phyloP scores from a whole-genome alignment of 192 early-diverging fungal genomes.

The Podila horticola region DNA sequence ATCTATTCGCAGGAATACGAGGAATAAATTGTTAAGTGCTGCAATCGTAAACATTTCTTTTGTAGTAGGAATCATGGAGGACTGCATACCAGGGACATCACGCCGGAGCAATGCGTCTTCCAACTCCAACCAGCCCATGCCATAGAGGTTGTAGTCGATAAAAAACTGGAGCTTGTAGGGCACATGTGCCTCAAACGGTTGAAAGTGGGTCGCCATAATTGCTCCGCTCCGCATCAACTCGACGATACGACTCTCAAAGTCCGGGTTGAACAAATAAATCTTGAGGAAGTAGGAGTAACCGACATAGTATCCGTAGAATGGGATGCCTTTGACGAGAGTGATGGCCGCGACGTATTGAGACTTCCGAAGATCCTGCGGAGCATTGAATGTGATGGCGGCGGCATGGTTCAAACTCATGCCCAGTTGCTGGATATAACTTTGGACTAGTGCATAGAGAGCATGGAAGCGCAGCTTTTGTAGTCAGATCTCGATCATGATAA shows the following conservation, averaged over 20 bases:
- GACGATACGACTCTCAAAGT: slow-evolving; percentile 63
- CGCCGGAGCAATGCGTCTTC: slow-evolving; percentile 49
- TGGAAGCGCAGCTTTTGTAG: slow-evolving; percentile 31
- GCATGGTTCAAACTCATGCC: slow-evolving; percentile 78
- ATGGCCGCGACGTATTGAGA: slow-evolving; percentile 73
- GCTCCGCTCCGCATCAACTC: slow-evolving; percentile 77
- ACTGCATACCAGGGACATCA: slow-evolving; percentile 28
- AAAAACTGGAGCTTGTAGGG: slow-evolving; percentile 87
- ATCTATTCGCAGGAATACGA: slow-evolving; percentile 12
- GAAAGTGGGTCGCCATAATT: slow-evolving; percentile 73
- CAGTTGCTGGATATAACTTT: slow-evolving; percentile 63
- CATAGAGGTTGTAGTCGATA: slow-evolving; percentile 87
- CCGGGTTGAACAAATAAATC: slow-evolving; percentile 75
- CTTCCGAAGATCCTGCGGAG: slow-evolving; percentile 18
- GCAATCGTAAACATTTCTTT: not conserved
- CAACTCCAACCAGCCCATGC: slow-evolving; percentile 84
- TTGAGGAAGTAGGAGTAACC: slow-evolving; percentile 80
- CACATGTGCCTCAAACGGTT: slow-evolving; percentile 87
- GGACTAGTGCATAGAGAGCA: slow-evolving; percentile 18
- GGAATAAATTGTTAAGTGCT: not conserved
- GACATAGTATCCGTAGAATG: slow-evolving; percentile 89
- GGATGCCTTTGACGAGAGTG: slow-evolving; percentile 77
- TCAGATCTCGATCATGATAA: slow-evolving; percentile 8
- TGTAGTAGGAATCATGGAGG: not conserved
- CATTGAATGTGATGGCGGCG: slow-evolving; percentile 56